Percentiles rank a stretch among this genome's conserved stretches.
Conservation (phyloP, 2,329 filamentous ascomycete species). For the Purpureocillium lavendulum region DNA sequence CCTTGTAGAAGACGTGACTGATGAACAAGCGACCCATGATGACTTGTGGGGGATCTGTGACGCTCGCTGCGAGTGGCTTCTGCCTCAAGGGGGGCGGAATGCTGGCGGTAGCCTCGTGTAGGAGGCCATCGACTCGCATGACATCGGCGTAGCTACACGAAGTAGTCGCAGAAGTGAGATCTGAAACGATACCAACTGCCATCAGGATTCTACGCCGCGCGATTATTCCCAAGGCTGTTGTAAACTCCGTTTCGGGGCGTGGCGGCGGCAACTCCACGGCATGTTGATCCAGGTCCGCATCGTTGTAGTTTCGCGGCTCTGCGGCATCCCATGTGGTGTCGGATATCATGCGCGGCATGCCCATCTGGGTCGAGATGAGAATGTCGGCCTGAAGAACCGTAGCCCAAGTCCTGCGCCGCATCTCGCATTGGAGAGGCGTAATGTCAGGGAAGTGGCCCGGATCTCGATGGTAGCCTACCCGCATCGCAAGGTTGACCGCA, state of each 20-base stretch:
- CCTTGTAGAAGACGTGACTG: slow-evolving; percentile 31
- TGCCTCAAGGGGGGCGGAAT: too few species aligned
- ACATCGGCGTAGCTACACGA: slow-evolving; percentile 19
- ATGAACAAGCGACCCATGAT: slow-evolving; percentile 29
- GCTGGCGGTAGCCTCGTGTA: too few species aligned
- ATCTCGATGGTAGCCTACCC: slow-evolving; percentile 37
- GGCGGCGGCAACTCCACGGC: slow-evolving; percentile 25
- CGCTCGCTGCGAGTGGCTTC: slow-evolving; percentile 25
- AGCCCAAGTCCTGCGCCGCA: slow-evolving; percentile 35
- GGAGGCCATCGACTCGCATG: slow-evolving; percentile 13
- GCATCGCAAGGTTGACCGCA: slow-evolving; percentile 24
- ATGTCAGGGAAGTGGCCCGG: slow-evolving; percentile 30
- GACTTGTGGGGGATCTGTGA: slow-evolving; percentile 18
- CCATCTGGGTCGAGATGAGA: slow-evolving; percentile 34
- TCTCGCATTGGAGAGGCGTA: slow-evolving; percentile 31
- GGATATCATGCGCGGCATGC: slow-evolving; percentile 34
- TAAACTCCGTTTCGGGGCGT: slow-evolving; percentile 19
- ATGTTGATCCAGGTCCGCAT: slow-evolving; percentile 29
- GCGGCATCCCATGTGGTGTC: slow-evolving; percentile 30
- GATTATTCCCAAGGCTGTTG: slow-evolving; percentile 14
- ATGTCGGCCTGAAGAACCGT: slow-evolving; percentile 31
- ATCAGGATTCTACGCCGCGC: slow-evolving; percentile 11
- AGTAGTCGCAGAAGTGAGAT: slow-evolving; percentile 1
- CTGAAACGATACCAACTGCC: slow-evolving; percentile 14
- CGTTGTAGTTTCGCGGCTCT: slow-evolving; percentile 33